A percentile compares a stretch with the other conserved stretches of the same genome.
Conservation (phyloP, 163 green algal genomes). For the Chlamydomonas reinhardtii region DNA sequence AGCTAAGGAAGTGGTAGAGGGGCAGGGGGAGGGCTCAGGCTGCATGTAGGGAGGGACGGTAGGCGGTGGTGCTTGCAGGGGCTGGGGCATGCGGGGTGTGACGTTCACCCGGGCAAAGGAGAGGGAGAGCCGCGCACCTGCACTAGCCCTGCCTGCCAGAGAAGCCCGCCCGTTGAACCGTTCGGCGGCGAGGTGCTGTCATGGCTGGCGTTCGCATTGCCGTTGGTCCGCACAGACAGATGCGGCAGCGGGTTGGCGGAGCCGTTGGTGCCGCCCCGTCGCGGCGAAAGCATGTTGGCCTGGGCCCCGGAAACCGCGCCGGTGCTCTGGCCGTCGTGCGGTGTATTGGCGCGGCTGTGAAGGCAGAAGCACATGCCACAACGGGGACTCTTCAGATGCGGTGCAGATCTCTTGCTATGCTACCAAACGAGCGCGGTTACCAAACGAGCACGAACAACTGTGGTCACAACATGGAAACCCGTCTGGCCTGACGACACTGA, state of each 20-base stretch:
- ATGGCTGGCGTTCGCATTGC: neutral
- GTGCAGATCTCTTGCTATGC: too few species aligned
- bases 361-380: too few species aligned
- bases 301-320: neutral
- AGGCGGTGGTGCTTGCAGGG: too few species aligned
- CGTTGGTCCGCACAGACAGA: neutral
- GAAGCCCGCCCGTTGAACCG: conserved; percentile 2
- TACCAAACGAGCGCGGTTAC: too few species aligned
- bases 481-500: neutral
- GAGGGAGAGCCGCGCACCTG: neutral
- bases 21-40: too few species aligned
- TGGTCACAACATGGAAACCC: neutral
- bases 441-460: too few species aligned
- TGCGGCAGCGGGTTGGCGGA: neutral
- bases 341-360: neutral
- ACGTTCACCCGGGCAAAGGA: too few species aligned
- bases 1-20: too few species aligned
- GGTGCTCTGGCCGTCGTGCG: neutral
- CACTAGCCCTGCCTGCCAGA: conserved; percentile 31
- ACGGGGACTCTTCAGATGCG: too few species aligned
- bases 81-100: too few species aligned
- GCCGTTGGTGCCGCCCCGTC: neutral
- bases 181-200: neutral
- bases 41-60: too few species aligned
- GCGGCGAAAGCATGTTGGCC: neutral